A percentile compares a stretch with the other conserved stretches of the same genome.
Conservation (phyloP, 2,329 filamentous ascomycete species). For the Periconia macrospinosa region DNA sequence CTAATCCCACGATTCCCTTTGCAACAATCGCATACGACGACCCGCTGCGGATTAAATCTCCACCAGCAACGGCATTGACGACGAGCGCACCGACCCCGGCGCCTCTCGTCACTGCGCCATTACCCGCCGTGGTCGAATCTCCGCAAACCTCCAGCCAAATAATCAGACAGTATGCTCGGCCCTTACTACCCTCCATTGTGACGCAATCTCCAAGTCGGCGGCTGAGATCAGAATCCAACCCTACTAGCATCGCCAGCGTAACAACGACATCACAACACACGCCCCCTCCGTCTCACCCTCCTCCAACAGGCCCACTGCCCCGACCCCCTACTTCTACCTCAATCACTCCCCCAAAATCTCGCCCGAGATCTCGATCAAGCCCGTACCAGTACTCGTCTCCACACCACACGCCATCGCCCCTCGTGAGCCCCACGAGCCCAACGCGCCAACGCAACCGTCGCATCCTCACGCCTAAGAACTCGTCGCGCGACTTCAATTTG, state of each 20-base stretch:
- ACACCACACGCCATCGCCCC: conserved; percentile 18
- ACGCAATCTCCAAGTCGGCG: neutral
- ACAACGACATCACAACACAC: neutral
- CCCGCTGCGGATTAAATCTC: conserved; percentile 4
- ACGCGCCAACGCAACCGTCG: conserved; percentile 18
- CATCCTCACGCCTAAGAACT: conserved; percentile 18
- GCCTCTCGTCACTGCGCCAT: conserved; percentile 5
- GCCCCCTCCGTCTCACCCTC: neutral
- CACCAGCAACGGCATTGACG: conserved; percentile 4
- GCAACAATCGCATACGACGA: conserved; percentile 6
- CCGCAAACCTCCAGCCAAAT: neutral
- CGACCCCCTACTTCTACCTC: neutral
- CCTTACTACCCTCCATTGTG: neutral
- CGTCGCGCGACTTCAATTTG: conserved; percentile 13
- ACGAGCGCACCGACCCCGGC: conserved; percentile 7
- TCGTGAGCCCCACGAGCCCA: conserved; percentile 13
- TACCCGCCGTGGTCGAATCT: neutral
- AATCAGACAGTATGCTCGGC: neutral
- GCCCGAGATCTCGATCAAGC: neutral
- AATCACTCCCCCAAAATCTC: neutral
- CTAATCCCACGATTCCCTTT: conserved; percentile 2
- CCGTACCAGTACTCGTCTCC: conserved; percentile 8
- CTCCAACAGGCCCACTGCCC: neutral
- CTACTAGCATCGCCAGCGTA: neutral
- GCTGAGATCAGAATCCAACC: neutral